A percentile compares a stretch with the other conserved stretches of the same genome.
These are phyloP conservation scores for Pezicula neosporulosa DNA, from an alignment of 2,329 filamentous ascomycete genomes.

Conservation along the genomic window DNA sequence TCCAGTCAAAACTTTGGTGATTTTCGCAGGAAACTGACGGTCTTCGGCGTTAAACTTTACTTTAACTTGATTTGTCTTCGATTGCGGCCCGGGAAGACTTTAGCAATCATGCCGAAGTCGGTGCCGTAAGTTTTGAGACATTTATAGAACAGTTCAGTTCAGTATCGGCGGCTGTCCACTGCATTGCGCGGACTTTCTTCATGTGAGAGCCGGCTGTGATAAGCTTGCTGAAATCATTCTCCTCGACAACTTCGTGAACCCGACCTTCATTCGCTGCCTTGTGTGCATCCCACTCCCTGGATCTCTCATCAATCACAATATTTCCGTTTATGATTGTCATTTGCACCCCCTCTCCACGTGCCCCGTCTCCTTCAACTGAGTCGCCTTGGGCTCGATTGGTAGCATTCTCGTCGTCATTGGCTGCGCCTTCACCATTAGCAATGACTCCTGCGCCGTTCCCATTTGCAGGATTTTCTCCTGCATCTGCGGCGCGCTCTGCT, in stretches of 20 bases:
- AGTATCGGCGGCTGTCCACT: conserved; percentile 70
- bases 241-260: conserved; percentile 60
- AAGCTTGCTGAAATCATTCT: conserved; percentile 73
- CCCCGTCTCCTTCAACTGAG: too few relatives aligned
- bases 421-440: background rate
- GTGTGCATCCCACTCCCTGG: conserved; percentile 66
- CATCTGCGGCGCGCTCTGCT: conserved; percentile 26
- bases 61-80: conserved; percentile 77
- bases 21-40: conserved; percentile 56
- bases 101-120: conserved; percentile 76
- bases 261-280: conserved; percentile 51
- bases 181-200: conserved; percentile 59
- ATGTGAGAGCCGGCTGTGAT: conserved; percentile 68
- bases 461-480: background rate
- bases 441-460: background rate
- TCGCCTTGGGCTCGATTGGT: too few relatives aligned
- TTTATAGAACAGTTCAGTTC: conserved; percentile 77
- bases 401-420: too few relatives aligned
- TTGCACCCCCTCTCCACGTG: background rate
- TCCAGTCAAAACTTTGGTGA: conserved; percentile 62
- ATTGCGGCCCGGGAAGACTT: conserved; percentile 70
- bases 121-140: conserved; percentile 75
- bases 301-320: conserved; percentile 67
- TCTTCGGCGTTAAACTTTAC: conserved; percentile 83
- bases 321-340: conserved; percentile 68